Base-by-base conservation (phyloP, 2,329 filamentous ascomycete genomes). In the Sarocladium kiliense region DNA sequence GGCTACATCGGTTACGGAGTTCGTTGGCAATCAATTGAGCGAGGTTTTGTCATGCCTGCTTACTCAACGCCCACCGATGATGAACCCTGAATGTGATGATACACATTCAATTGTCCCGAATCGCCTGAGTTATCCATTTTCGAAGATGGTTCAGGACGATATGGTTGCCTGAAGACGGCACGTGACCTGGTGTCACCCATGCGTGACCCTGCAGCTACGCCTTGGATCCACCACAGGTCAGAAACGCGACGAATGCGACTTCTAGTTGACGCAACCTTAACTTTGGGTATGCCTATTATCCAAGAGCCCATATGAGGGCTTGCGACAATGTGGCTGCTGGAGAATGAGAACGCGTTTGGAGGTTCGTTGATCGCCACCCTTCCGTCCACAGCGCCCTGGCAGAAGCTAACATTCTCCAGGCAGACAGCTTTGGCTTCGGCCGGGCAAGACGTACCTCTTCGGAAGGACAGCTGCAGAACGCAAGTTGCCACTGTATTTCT, bases 381-480 rank as follows among this genome's bases (percentile, higher is more conserved):
- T 30, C 55, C 36, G 27, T 55, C 56, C 60, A 47, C 61, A 55
- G 25, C 50, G 44, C 49, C 32, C 21, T n/a, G 11, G 14, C 26
- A 11, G 3, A 21, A 14, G 34, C 50, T 53, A 12, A 53, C 23
- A 4, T 9, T 47, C 3, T n/a, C 34, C 44, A 75, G 72, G 71
- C 51, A 68, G 70, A 26, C 84, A 83, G 64, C 77, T 92, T 61
- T 96, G 92, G 92, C 78, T 96, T 58, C 85, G 87, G 56, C 92
- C 92, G 2, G 92, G 91, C 53, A 90, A 91, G 67, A 84, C 82
- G 63, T 93, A 94, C 68, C 79, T 96, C 19, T 89, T 96, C 67
- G 93, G 93, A 55, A 85, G 93, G 60, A 91, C 89, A 36, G 80
- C 80, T 58, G 79, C 80, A 56, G 84, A 88, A 64, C 77, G 84